phyloP scores from a whole-genome alignment of 2,329 filamentous ascomycete species.

The Akanthomyces lecanii region DNA sequence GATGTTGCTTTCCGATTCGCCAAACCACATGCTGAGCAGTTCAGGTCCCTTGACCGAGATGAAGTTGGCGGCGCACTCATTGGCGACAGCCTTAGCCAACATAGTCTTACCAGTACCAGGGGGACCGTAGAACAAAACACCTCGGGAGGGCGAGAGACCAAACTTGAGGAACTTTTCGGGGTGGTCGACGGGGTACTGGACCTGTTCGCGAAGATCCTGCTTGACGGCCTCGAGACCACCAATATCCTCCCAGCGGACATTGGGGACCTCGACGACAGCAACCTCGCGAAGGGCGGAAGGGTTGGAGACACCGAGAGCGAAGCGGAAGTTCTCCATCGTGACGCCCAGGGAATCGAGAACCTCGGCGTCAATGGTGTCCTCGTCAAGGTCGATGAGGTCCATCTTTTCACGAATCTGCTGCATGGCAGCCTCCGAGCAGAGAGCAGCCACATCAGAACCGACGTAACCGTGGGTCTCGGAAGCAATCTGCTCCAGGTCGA shows the following conservation, averaged over 20 bases:
- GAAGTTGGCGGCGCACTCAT: conserved; percentile 99
- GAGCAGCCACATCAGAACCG: conserved; percentile 94
- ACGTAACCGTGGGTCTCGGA: conserved; percentile 98
- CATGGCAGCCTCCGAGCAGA: conserved; percentile 99
- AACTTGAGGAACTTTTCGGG: conserved; percentile 99
- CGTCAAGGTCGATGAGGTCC: conserved; percentile 97
- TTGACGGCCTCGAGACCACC: conserved; percentile 98
- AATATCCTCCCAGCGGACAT: conserved; percentile 99
- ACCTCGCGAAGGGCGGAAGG: conserved; percentile 97
- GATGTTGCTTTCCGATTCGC: conserved; percentile 99
- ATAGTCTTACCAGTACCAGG: conserved; percentile 99
- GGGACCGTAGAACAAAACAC: conserved; percentile 97
- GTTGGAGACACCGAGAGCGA: conserved; percentile 96
- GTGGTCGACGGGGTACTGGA: conserved; percentile 98
- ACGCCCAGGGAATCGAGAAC: conserved; percentile 97
- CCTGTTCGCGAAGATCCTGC: conserved; percentile 97
- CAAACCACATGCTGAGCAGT: conserved; percentile 99
- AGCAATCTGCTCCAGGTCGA: conserved; percentile 94
- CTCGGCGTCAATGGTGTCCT: conserved; percentile 98
- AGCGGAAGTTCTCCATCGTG: conserved; percentile 99
- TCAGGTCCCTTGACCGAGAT: conserved; percentile 99
- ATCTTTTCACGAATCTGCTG: conserved; percentile 99
- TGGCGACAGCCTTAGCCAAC: conserved; percentile 98
- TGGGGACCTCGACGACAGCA: conserved; percentile 97
- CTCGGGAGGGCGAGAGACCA: conserved; percentile 92